These are phyloP conservation scores for Solanum chilense DNA, from an alignment of 257 asterid species.

Conservation along the genomic window DNA sequence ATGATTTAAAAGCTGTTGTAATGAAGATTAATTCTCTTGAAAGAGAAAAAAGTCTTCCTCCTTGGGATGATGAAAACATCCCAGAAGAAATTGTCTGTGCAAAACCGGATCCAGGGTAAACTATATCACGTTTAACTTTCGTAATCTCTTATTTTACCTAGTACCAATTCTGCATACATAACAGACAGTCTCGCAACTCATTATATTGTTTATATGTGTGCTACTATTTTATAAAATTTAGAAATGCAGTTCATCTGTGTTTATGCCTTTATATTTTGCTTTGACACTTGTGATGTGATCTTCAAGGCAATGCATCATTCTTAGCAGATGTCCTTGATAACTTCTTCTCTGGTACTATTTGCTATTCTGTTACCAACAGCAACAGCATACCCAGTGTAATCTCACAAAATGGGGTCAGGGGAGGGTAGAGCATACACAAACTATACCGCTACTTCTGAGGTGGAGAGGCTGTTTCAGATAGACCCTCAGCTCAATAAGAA, in stretches of 20 bases:
- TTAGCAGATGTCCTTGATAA: background rate
- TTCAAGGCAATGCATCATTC: background rate
- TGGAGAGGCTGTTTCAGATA: background rate
- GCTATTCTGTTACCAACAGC: background rate
- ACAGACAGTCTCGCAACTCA: background rate
- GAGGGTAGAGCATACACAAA: background rate
- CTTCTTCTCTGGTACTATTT: background rate
- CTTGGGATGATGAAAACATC: conserved; percentile 80
- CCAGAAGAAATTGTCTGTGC: conserved; percentile 73
- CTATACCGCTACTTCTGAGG: background rate
- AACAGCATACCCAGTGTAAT: background rate
- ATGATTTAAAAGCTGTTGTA: conserved; percentile 57
- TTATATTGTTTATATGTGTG: background rate
- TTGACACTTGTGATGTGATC: background rate
- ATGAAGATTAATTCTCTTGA: conserved; percentile 59
- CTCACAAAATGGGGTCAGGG: background rate
- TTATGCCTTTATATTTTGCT: background rate
- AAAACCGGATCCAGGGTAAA: conserved; percentile 82
- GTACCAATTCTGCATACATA: background rate
- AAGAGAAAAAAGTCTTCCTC: conserved; percentile 40
- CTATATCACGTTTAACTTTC: background rate
- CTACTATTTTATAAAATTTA: background rate
- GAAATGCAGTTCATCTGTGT: background rate
- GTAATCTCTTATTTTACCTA: background rate
- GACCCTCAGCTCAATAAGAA: background rate